phyloP scores from a whole-genome alignment of 1,139 yeast species.

The Scheffersomyces cryptocercus region DNA sequence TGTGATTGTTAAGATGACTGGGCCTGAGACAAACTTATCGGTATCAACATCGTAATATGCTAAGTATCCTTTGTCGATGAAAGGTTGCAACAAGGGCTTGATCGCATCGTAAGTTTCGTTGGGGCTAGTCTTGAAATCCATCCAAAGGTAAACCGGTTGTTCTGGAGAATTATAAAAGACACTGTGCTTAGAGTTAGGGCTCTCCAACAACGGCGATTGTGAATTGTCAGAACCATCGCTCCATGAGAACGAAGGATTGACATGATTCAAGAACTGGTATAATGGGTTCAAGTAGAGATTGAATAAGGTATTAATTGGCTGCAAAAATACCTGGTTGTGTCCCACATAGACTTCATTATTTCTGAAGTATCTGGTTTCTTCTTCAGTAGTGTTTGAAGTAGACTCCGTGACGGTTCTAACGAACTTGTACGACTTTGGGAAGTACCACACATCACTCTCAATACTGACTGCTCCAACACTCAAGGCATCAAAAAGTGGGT shows the following conservation, averaged over 20 bases:
- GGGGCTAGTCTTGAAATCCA: constrained; percentile 44
- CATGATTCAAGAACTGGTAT: constrained; percentile 44
- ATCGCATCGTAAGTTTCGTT: constrained; percentile 31
- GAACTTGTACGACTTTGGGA: constrained; percentile 28
- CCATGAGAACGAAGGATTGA: constrained; percentile 33
- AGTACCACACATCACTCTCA: constrained; percentile 73
- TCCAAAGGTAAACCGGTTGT: constrained; percentile 40
- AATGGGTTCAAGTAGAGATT: constrained; percentile 58
- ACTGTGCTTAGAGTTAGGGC: constrained; percentile 23
- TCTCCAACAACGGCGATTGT: constrained; percentile 14
- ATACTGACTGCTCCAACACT: constrained; percentile 59
- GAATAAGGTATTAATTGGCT: constrained; percentile 45
- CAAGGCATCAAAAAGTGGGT: constrained; percentile 65
- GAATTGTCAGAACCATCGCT: constrained; percentile 2
- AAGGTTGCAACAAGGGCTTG: constrained; percentile 29
- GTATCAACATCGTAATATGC: constrained; percentile 32
- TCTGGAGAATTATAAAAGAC: constrained; percentile 43
- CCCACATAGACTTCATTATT: constrained; percentile 60
- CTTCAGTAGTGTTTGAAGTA: constrained; percentile 15
- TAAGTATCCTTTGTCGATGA: constrained; percentile 34
- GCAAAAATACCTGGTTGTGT: constrained; percentile 54
- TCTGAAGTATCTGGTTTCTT: constrained; percentile 18
- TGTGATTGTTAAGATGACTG: constrained; percentile 40
- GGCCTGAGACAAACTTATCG: constrained; percentile 30
- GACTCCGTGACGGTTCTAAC: constrained; percentile 24